phyloP scores from a whole-genome alignment of 805 yeast genomes.

The Debaryomyces hansenii region DNA sequence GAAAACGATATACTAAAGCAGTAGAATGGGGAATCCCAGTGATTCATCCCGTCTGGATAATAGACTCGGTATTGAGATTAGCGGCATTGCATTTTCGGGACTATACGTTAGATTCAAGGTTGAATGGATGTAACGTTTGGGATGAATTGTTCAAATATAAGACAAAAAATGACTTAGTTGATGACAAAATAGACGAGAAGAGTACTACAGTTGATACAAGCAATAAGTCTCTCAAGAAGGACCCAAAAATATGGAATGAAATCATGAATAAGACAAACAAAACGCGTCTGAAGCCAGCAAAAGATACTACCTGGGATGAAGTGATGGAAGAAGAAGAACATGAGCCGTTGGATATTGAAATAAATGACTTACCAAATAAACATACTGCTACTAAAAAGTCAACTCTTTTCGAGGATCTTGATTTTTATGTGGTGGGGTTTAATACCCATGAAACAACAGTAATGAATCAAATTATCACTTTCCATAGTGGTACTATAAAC shows the following conservation, averaged over 20 bases:
- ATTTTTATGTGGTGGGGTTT: conserved; percentile 47
- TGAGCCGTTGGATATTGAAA: conserved; percentile 1
- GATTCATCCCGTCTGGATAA: conserved; percentile 52
- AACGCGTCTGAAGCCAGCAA: conserved; percentile 10
- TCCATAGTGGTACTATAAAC: conserved; percentile 43
- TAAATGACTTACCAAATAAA: conserved; percentile 5
- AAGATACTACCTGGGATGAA: conserved; percentile 27
- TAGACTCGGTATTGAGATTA: conserved; percentile 45
- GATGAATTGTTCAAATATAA: conserved; percentile 14
- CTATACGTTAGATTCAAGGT: conserved; percentile 29
- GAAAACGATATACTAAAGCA: conserved; percentile 54
- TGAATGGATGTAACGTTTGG: conserved; percentile 40
- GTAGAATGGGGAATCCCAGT: conserved; percentile 52
- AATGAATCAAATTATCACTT: conserved; percentile 41
- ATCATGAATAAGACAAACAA: conserved; percentile 33
- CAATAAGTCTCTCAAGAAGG: conserved; percentile 13
- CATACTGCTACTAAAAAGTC: conserved; percentile 14
- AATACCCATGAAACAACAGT: conserved; percentile 33
- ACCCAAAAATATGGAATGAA: conserved; percentile 43
- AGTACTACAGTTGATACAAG: conserved; percentile 4
- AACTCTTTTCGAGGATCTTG: conserved; percentile 39
- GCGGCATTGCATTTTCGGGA: conserved; percentile 41
- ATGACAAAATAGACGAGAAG: conserved; percentile 1
- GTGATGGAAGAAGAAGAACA: conserved; percentile 9
- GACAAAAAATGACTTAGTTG: conserved; percentile 3